These are phyloP conservation scores for Cyberlindnera petersonii DNA, from an alignment of 805 yeast species.

Conservation along the genomic window DNA sequence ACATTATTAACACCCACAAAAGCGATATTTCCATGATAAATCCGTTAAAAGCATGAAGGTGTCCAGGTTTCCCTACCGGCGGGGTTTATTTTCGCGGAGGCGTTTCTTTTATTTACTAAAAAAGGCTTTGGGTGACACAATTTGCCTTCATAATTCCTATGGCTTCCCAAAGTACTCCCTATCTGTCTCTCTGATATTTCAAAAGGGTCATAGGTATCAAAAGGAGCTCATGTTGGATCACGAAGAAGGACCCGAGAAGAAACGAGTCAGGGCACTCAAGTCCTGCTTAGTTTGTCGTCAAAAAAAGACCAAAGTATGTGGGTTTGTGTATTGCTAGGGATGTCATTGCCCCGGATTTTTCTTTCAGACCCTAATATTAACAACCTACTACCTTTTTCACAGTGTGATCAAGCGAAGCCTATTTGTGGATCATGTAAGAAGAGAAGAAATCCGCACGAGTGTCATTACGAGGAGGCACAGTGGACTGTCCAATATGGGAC, in stretches of 20 bases:
- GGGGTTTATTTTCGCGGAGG: too few relatives aligned
- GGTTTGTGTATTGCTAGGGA: neutral
- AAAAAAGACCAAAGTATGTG: slow-evolving; percentile 24
- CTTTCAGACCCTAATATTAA: slow-evolving; percentile 3
- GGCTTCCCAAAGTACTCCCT: too few relatives aligned
- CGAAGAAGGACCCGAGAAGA: slow-evolving; percentile 13
- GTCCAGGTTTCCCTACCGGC: too few relatives aligned
- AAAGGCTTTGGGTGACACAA: too few relatives aligned
- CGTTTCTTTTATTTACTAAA: too few relatives aligned
- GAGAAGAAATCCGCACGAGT: slow-evolving; percentile 15
- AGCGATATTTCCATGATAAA: too few relatives aligned
- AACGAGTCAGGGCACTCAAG: slow-evolving; percentile 22
- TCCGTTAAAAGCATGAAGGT: too few relatives aligned
- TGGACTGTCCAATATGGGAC: slow-evolving; percentile 18
- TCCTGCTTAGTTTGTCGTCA: slow-evolving; percentile 26
- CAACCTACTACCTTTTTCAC: neutral
- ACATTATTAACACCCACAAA: too few relatives aligned
- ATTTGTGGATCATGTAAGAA: slow-evolving; percentile 22
- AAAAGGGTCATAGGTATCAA: too few relatives aligned
- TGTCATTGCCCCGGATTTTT: neutral
- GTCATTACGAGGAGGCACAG: slow-evolving; percentile 23
- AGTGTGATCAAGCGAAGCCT: slow-evolving; percentile 27
- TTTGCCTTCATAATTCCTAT: too few relatives aligned
- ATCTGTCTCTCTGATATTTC: too few relatives aligned
- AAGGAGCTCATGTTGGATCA: too few relatives aligned